These are phyloP conservation scores for Volvox reticuliferus DNA, from an alignment of 139 green algal species.

Conservation along the genomic window DNA sequence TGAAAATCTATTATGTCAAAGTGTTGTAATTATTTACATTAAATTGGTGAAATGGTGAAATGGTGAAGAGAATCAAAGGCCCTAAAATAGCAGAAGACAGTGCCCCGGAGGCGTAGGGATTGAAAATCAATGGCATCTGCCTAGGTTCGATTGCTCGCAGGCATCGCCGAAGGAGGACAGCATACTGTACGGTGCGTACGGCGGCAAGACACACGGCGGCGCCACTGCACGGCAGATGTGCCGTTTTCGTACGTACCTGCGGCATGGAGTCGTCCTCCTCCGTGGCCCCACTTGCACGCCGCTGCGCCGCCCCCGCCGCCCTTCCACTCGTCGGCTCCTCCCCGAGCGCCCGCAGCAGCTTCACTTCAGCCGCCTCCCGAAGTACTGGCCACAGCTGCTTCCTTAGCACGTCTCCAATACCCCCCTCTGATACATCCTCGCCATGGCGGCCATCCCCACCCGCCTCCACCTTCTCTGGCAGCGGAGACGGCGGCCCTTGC, in stretches of 20 bases:
- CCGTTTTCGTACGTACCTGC: neutral
- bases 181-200: neutral
- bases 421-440: neutral
- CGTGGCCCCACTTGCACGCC: neutral
- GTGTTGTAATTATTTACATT: no score
- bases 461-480: neutral
- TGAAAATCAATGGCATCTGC: no score
- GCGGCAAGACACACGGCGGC: neutral
- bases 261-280: slow-evolving; percentile 42
- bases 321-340: slow-evolving; percentile 18
- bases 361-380: slow-evolving; percentile 9
- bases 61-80: no score
- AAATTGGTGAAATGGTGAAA: no score
- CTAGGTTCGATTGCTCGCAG: no score
- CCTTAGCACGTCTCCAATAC: neutral
- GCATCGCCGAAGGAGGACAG: no score
- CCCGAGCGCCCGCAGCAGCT: slow-evolving; percentile 42
- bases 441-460: neutral
- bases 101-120: no score
- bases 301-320: neutral
- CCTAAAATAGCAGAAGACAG: no score
- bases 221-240: neutral
- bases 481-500: neutral
- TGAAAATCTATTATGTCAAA: no score
- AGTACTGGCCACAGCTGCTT: slow-evolving; percentile 14